Base-by-base conservation (phyloP, 768 basidiomycete species). In the Scleroderma citrinum region DNA sequence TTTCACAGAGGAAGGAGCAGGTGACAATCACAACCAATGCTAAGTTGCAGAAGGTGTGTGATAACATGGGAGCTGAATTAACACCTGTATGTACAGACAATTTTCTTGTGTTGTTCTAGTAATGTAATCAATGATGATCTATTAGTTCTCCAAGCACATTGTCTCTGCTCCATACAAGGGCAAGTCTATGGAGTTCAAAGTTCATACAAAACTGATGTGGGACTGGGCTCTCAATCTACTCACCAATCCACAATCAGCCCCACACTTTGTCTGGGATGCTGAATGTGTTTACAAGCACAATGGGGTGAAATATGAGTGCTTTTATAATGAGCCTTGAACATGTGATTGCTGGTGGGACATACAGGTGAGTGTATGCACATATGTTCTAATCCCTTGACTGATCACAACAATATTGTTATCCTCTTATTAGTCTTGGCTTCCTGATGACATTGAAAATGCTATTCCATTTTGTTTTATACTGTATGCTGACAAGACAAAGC, bases 401-500 rank as follows among this genome's bases (percentile, higher is more conserved):
- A n/a, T n/a, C n/a, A n/a, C n/a, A n/a, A n/a, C n/a, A n/a, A n/a
- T n/a, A 17, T 32, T 14, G 7, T 32, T 7, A 7, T 32, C 31
- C n/a, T 14, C 31, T 32, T 32, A 32, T 10, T 14, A 32, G 31
- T 32, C 31, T 32, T 14, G 14, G 31, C 31, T 32, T 32, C 31
- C 44, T 45, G n/a, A n/a, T n/a, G 16, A 45, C 14, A 19, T 7
- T 14, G 21, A 3, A 23, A 10, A 53, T 16, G 65, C 55, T 0
- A 58, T 60, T 13, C 66, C 69, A 0, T 55, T 70, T 12, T 51
- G 5, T 5, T 58, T 69, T n/a, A 66, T 72, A 20, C 35, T 74
- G 0, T 73, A 72, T 59, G 68, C 71, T 8, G 70, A 74, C 53
- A 74, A 73, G 40, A 65, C 67, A 0, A 54, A 63, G 7, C 55